These are phyloP conservation scores for Fraxinus sp. DNA, from an alignment of 305 asterid species.

Conservation along the genomic window DNA sequence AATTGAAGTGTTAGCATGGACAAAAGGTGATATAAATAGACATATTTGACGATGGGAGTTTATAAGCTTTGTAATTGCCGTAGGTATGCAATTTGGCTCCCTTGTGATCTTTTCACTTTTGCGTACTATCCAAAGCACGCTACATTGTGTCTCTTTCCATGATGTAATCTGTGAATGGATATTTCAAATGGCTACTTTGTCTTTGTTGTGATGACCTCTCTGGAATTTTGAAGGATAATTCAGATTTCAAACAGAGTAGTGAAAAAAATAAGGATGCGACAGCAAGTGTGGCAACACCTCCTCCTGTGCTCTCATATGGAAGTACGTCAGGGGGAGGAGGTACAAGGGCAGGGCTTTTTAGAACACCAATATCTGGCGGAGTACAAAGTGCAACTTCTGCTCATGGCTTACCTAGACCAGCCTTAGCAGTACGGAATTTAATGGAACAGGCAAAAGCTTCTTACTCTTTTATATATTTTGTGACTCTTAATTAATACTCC, in stretches of 20 bases:
- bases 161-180: slow-evolving; percentile 39
- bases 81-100: background rate
- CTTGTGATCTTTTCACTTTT: background rate
- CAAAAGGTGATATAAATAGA: background rate
- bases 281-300: slow-evolving; percentile 39
- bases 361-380: slow-evolving; percentile 98
- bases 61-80: background rate
- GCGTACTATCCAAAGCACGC: background rate
- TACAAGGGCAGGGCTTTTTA: slow-evolving; percentile 90
- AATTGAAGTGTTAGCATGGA: background rate
- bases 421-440: slow-evolving; percentile 91
- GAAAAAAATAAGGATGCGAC: slow-evolving; percentile 28
- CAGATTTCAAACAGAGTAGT: slow-evolving; percentile 39
- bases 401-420: slow-evolving; percentile 91
- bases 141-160: slow-evolving; percentile 28
- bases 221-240: slow-evolving; percentile 66
- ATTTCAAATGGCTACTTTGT: slow-evolving; percentile 24
- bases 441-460: slow-evolving; percentile 81
- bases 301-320: slow-evolving; percentile 44
- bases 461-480: background rate
- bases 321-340: slow-evolving; percentile 53
- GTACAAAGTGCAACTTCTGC: slow-evolving; percentile 98
- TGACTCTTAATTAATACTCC: background rate
- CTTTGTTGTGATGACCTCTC: slow-evolving; percentile 37
- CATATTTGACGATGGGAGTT: background rate